Evolutionary conservation across 2,329 filamentous ascomycete genomes (phyloP).

Genomic region (Trichoderma semiorbis): DNA sequence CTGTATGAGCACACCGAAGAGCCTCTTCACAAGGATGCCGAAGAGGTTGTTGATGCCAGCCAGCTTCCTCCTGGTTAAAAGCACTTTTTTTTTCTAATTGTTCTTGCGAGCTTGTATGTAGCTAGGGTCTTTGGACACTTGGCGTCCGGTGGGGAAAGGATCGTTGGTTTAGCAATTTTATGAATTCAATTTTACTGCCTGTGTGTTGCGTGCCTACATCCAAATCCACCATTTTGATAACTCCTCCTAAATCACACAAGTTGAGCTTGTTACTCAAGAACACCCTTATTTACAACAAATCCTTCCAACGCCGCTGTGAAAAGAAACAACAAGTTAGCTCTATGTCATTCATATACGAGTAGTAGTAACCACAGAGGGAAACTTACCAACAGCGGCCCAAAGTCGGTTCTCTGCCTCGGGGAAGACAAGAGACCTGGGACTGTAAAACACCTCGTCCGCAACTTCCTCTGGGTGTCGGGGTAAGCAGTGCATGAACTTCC

Average conservation of each 20-base stretch:
- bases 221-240: slow-evolving; percentile 4
- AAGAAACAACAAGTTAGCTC: slow-evolving; percentile 20
- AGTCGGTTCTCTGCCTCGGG: slow-evolving; percentile 91
- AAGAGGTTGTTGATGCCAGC: slow-evolving; percentile 92
- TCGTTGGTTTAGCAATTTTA: slow-evolving; percentile 17
- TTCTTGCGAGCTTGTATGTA: slow-evolving; percentile 2
- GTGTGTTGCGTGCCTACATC: not conserved
- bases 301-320: slow-evolving; percentile 68
- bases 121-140: slow-evolving; percentile 7
- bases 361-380: not conserved
- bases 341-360: not conserved
- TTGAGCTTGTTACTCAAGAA: slow-evolving; percentile 46
- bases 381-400: slow-evolving; percentile 78
- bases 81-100: not conserved
- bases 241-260: not conserved
- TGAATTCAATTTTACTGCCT: slow-evolving; percentile 15
- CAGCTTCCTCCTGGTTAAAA: slow-evolving; percentile 82
- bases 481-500: slow-evolving; percentile 99
- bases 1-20: slow-evolving; percentile 72
- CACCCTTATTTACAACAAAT: slow-evolving; percentile 93
- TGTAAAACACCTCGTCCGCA: slow-evolving; percentile 90
- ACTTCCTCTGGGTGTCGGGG: slow-evolving; percentile 93
- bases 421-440: slow-evolving; percentile 81
- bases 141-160: slow-evolving; percentile 22
- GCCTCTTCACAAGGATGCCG: slow-evolving; percentile 73